Percentiles rank a stretch among this genome's conserved stretches.
These are phyloP conservation scores for Apiospora malaysiana DNA, from an alignment of 2,329 filamentous ascomycete genomes.

Conservation along the genomic window DNA sequence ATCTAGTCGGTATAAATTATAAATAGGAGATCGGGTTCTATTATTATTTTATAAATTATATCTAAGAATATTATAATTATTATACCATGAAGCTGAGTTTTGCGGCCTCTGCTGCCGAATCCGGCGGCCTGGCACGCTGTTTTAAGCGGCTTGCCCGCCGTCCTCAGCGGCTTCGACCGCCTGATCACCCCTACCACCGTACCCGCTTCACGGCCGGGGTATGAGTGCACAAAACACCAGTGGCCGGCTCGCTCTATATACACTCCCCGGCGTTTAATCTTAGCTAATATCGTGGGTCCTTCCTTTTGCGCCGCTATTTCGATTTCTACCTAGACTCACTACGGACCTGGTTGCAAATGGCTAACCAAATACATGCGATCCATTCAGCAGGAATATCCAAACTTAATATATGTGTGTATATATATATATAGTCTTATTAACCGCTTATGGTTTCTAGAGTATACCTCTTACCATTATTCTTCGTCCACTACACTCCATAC, in stretches of 20 bases:
- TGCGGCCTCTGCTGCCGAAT: background rate
- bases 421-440: background rate
- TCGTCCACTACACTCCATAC: background rate
- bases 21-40: too few species aligned
- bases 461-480: background rate
- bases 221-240: background rate
- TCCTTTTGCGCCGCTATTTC: background rate
- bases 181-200: background rate
- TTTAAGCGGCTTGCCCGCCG: slow-evolving; percentile 8
- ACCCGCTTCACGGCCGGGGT: background rate
- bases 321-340: background rate
- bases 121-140: background rate
- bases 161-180: slow-evolving; percentile 14
- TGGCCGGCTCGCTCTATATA: background rate
- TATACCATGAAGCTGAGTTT: slow-evolving; percentile 5
- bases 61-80: too few species aligned
- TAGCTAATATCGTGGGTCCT: background rate
- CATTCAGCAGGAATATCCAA: background rate
- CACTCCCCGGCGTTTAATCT: background rate
- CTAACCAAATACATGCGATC: background rate
- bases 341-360: background rate
- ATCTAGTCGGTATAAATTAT: too few species aligned
- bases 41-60: too few species aligned
- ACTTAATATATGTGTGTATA: too few species aligned
- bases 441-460: background rate